A percentile compares a stretch with the other conserved stretches of the same genome.
These are phyloP conservation scores for Raphanus raphanistrum DNA, from an alignment of 345 rosid species.

Conservation along the genomic window DNA sequence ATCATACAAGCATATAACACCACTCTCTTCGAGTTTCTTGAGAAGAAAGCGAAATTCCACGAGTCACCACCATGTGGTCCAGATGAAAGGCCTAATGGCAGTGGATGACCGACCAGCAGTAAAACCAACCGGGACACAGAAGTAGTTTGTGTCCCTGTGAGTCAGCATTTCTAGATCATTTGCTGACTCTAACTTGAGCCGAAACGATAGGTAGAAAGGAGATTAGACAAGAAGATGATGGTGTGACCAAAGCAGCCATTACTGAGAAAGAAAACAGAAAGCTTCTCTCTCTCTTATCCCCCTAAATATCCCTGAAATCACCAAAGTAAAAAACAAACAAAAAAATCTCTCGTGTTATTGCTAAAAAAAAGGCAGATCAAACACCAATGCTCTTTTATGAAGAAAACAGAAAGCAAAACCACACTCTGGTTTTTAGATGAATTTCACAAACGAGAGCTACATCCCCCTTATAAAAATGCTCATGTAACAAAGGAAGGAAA, in stretches of 20 bases:
- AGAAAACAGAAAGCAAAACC: not conserved
- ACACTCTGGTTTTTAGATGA: not conserved
- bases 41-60: too few species aligned
- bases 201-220: slow-evolving; percentile 78
- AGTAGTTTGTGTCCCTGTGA: slow-evolving; percentile 55
- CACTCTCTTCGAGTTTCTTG: too few species aligned
- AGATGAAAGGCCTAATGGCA: too few species aligned
- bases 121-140: slow-evolving; percentile 85
- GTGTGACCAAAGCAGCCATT: slow-evolving; percentile 60
- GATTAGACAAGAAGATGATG: slow-evolving; percentile 43
- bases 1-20: too few species aligned
- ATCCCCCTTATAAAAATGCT: not conserved
- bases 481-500: not conserved
- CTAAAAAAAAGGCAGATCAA: slow-evolving; percentile 8
- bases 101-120: slow-evolving; percentile 65
- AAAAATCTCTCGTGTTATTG: not conserved
- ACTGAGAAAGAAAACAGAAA: not conserved
- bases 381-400: slow-evolving; percentile 7
- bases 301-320: slow-evolving; percentile 23
- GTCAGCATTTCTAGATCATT: slow-evolving; percentile 53
- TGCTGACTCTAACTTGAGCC: slow-evolving; percentile 44
- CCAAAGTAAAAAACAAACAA: not conserved
- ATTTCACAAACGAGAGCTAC: too few species aligned
- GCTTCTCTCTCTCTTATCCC: slow-evolving; percentile 13
- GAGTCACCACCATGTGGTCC: too few species aligned